These are phyloP conservation scores for Coniophora puteana DNA, from an alignment of 1,284 basidiomycete species.

Conservation along the genomic window DNA sequence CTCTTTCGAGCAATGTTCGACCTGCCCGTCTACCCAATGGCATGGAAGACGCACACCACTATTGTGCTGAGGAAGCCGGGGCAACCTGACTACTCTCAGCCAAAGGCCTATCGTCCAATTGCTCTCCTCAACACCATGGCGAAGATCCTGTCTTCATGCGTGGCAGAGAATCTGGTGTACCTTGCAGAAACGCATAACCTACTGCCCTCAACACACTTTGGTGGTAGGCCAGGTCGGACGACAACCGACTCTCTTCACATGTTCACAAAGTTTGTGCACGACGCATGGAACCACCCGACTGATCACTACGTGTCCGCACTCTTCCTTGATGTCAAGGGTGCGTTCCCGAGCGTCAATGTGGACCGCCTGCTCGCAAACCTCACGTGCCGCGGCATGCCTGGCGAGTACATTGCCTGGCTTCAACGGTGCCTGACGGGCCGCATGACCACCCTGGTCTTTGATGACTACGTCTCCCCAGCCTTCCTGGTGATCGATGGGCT, in stretches of 20 bases:
- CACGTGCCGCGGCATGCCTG: conserved; percentile 23
- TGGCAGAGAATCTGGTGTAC: conserved; percentile 19
- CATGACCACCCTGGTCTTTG: conserved; percentile 23
- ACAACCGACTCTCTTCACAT: conserved; percentile 35
- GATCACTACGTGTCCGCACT: conserved; percentile 4
- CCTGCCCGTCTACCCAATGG: conserved; percentile 23
- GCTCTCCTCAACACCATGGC: conserved; percentile 33
- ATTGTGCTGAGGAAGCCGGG: conserved; percentile 37
- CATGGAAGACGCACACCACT: conserved; percentile 30
- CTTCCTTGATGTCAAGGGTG: conserved; percentile 37
- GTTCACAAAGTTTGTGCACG: conserved; percentile 25
- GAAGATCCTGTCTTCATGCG: conserved; percentile 27
- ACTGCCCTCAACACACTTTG: conserved; percentile 27
- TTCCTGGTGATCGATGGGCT: conserved; percentile 26
- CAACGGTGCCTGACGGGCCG: conserved; percentile 16
- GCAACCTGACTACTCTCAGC: conserved; percentile 28
- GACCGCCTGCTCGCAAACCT: conserved; percentile 30
- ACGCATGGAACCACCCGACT: conserved; percentile 27
- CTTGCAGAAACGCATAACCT: conserved; percentile 19
- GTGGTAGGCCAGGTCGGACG: conserved; percentile 29
- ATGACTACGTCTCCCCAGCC: conserved; percentile 23
- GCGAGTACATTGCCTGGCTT: conserved; percentile 20
- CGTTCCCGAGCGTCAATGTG: conserved; percentile 32
- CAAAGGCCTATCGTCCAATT: conserved; percentile 37
- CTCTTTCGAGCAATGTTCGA: conserved; percentile 27